Conservation (phyloP, 768 basidiomycete species). For the Chalciporus piperatus region DNA sequence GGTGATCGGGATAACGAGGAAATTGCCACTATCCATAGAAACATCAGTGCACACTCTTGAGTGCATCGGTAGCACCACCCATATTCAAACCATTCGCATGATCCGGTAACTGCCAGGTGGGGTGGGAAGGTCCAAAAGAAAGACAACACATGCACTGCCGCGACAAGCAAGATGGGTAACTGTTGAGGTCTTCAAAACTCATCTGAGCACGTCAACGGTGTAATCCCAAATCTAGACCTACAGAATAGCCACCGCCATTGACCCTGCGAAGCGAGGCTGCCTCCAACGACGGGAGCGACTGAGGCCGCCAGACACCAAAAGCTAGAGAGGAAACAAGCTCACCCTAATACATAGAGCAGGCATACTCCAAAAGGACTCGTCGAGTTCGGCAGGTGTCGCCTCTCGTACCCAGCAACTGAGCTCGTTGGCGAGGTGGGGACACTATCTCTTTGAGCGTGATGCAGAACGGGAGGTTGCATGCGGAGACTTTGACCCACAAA, state of each 20-base stretch:
- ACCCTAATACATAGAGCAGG: background rate
- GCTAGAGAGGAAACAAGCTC: constrained; percentile 8
- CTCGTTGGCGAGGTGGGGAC: too few species aligned
- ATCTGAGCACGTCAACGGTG: constrained; percentile 35
- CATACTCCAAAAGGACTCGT: too few species aligned
- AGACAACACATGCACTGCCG: constrained; percentile 23
- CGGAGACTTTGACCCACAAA: too few species aligned
- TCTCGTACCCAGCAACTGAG: too few species aligned
- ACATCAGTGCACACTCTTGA: background rate
- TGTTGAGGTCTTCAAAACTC: constrained; percentile 42
- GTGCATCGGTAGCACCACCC: background rate
- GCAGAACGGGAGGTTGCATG: too few species aligned
- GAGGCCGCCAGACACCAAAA: constrained; percentile 34
- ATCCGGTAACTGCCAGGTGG: constrained; percentile 35
- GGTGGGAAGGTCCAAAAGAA: constrained; percentile 33
- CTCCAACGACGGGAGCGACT: constrained; percentile 36
- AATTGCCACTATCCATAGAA: constrained; percentile 36
- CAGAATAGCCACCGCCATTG: constrained; percentile 46
- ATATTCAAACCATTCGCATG: constrained; percentile 43
- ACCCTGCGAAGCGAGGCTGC: constrained; percentile 31
- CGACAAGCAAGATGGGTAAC: constrained; percentile 35
- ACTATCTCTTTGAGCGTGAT: too few species aligned
- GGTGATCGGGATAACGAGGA: constrained; percentile 37
- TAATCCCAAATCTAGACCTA: constrained; percentile 6
- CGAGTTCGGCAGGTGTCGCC: too few species aligned